A percentile compares a stretch with the other conserved stretches of the same genome.
Evolutionary conservation across 306 rosid species (phyloP).

Genomic region (Pueraria montana): DNA sequence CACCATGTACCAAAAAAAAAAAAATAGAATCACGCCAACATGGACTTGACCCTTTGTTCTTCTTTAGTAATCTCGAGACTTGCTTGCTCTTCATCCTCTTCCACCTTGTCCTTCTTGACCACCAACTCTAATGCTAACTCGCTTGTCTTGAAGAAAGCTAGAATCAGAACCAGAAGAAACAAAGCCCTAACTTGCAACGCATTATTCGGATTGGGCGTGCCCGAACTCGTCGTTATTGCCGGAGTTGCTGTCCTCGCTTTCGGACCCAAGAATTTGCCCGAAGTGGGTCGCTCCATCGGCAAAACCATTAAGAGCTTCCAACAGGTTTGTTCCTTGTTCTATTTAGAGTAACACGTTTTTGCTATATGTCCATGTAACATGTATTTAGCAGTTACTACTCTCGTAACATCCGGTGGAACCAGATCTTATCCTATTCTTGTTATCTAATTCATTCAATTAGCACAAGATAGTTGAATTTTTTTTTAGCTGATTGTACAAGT

Average conservation of each 20-base stretch:
- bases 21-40: slow-evolving; percentile 24
- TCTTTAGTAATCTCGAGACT: slow-evolving; percentile 50
- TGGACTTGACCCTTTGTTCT: slow-evolving; percentile 62
- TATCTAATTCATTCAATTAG: no score
- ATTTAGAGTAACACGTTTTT: no score
- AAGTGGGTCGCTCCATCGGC: slow-evolving; percentile 94
- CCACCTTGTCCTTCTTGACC: slow-evolving; percentile 57
- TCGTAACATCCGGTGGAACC: no score
- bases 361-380: no score
- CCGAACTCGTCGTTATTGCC: slow-evolving; percentile 89
- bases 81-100: slow-evolving; percentile 9
- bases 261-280: slow-evolving; percentile 95
- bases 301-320: slow-evolving; percentile 97
- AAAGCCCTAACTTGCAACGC: slow-evolving; percentile 71
- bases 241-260: slow-evolving; percentile 93
- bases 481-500: no score
- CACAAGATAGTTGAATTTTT: no score
- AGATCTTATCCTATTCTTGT: no score
- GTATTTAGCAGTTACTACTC: no score
- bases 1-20: no score
- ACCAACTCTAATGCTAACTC: slow-evolving; percentile 40
- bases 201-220: slow-evolving; percentile 90
- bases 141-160: slow-evolving; percentile 45
- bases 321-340: slow-evolving; percentile 59
- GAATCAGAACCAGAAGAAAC: slow-evolving; percentile 9